Evolutionary conservation across 208 protist genomes (phyloP), one percentile per base, ranked within the genome.

Genomic region (Phytomonas sp.): DNA sequence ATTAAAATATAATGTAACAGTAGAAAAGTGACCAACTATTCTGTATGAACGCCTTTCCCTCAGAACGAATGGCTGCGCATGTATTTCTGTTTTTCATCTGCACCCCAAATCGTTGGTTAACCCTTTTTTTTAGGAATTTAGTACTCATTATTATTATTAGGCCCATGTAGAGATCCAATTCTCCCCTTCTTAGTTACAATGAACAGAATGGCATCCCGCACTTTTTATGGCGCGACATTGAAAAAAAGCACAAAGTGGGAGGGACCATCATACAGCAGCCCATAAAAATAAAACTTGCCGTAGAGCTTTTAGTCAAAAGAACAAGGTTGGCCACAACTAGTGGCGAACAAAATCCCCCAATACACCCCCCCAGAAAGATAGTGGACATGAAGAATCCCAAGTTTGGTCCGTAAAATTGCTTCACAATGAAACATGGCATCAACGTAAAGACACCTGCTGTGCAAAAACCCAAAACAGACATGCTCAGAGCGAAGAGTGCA

Each of bases 391-490:
- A 85, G 66, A 90, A 85, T 60, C 88, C 88, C 28, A 91, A 67
- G 71, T 94, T 94, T 23, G 88, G 88, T 8, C 88, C 88, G 67
- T 91, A 80, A 40, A 94, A 81, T 66, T 71, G 75, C 37, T 78
- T 73, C 13, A 79, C 82, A 68, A 91, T 89, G 26, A 94, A 77
- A 0, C 85, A 81, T 15, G 85, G 85, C 88, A 94, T 91, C 60
- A 91, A 78, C 30, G 88, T 85, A 66, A 94, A 94, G 29, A 94
- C 83, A 37, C 88, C 88, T 0, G 88, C 88, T 30, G 83, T 90
- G 78, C 88, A 91, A 75, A 94, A 91, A 31, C 88, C 88, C 30
- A 94, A 73, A 26, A 91, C 68, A 40, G 72, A 81, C 29, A 81
- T 66, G 66, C 79, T 80, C 51, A 77, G 72, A 1, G 82, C 85